phyloP scores from a whole-genome alignment of 1,139 yeast genomes.

The Debaryomyces fabryi region DNA sequence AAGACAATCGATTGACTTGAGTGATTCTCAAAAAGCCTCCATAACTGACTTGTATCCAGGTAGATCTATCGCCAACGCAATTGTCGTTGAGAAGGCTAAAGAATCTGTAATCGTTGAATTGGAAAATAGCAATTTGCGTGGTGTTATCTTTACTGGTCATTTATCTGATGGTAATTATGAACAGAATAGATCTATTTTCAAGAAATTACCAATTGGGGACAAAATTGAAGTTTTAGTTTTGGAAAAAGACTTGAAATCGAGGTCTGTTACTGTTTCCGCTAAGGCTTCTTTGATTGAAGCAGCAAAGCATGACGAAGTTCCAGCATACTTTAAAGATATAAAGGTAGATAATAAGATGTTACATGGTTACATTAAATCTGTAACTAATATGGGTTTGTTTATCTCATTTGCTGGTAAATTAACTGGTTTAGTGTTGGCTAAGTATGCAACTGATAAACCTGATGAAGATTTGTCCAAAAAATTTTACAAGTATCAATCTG shows the following conservation, averaged over 20 bases:
- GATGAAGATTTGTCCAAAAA: conserved; percentile 58
- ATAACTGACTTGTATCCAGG: conserved; percentile 61
- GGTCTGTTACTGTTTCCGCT: conserved; percentile 62
- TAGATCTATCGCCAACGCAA: conserved; percentile 60
- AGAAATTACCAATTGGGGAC: conserved; percentile 63
- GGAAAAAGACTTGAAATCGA: conserved; percentile 64
- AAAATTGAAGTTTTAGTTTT: conserved; percentile 62
- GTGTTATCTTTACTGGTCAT: conserved; percentile 75
- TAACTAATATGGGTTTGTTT: conserved; percentile 78
- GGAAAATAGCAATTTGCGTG: conserved; percentile 58
- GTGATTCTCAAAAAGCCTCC: conserved; percentile 50
- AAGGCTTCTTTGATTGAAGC: conserved; percentile 71
- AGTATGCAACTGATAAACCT: conserved; percentile 62
- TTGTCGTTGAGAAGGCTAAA: conserved; percentile 73
- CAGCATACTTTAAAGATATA: conserved; percentile 62
- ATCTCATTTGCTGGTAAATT: conserved; percentile 79
- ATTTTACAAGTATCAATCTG: conserved; percentile 68
- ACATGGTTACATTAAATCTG: conserved; percentile 77
- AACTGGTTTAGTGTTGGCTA: conserved; percentile 82
- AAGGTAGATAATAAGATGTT: conserved; percentile 49
- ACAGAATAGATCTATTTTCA: conserved; percentile 65
- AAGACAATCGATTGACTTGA: conserved; percentile 59
- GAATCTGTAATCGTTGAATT: conserved; percentile 72
- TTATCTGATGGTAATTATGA: conserved; percentile 75
- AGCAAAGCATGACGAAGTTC: conserved; percentile 57